Conservation (phyloP, 2,329 filamentous ascomycete species). For the Fusarium tupiense region DNA sequence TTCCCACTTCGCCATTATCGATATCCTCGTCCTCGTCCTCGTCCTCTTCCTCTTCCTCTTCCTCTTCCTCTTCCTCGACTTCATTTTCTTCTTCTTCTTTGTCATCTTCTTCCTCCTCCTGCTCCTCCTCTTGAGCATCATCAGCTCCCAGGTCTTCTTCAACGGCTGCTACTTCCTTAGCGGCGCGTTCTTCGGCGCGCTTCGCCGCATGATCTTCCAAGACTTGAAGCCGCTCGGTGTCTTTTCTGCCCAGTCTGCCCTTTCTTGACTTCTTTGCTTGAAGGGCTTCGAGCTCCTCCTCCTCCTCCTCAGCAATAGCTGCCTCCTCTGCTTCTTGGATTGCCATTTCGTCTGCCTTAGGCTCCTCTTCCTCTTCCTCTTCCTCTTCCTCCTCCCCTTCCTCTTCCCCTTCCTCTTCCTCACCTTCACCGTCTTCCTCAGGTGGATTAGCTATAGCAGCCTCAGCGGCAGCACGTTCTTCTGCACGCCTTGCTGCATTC, state of each 20-base stretch:
- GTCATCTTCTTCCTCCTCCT: slow-evolving; percentile 39
- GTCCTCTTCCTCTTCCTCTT: background rate
- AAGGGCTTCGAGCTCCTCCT: slow-evolving; percentile 27
- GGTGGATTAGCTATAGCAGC: slow-evolving; percentile 37
- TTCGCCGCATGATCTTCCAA: slow-evolving; percentile 31
- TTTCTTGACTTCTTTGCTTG: slow-evolving; percentile 37
- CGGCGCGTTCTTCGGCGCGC: slow-evolving; percentile 34
- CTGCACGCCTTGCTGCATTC: slow-evolving; percentile 24
- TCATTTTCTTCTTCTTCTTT: slow-evolving; percentile 14
- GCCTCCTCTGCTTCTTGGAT: slow-evolving; percentile 24
- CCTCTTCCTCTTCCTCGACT: background rate
- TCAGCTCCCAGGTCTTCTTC: background rate
- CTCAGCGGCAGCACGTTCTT: slow-evolving; percentile 38
- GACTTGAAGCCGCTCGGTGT: slow-evolving; percentile 34
- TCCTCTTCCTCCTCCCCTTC: background rate
- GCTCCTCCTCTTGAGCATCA: slow-evolving; percentile 41
- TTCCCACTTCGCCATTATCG: background rate
- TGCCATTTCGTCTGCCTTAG: background rate
- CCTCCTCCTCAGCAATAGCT: slow-evolving; percentile 29
- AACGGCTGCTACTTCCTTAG: slow-evolving; percentile 29
- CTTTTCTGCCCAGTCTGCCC: slow-evolving; percentile 39
- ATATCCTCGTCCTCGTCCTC: background rate
- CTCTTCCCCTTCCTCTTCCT: background rate
- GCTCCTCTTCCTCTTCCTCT: background rate
- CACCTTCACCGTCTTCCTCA: background rate